Conservation (phyloP, 495 filamentous ascomycete genomes). For the Tuber umbilicatum region DNA sequence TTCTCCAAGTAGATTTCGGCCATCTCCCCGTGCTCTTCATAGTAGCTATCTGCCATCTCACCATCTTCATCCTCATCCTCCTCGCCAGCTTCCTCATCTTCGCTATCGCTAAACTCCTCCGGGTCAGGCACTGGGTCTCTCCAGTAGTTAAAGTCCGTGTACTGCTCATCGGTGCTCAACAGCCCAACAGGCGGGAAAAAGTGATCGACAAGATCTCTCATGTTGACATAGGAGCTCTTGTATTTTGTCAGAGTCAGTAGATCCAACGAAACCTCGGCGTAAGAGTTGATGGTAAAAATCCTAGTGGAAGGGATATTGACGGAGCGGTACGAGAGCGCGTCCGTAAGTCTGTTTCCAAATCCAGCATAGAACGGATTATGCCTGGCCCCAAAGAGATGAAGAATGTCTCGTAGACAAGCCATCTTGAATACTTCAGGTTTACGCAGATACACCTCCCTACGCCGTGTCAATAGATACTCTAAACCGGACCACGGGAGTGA, state of each 20-base stretch:
- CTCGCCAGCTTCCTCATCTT: conserved; percentile 54
- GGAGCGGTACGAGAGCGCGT: conserved; percentile 89
- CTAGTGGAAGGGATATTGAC: conserved; percentile 89
- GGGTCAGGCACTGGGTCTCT: conserved; percentile 64
- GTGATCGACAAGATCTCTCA: conserved; percentile 92
- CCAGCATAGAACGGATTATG: conserved; percentile 89
- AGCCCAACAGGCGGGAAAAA: conserved; percentile 86
- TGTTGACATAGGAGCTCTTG: conserved; percentile 93
- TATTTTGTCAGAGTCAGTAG: conserved; percentile 86
- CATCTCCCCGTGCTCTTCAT: conserved; percentile 47
- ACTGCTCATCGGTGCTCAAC: conserved; percentile 72
- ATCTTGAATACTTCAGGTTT: conserved; percentile 99
- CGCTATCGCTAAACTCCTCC: conserved; percentile 73
- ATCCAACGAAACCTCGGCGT: conserved; percentile 92
- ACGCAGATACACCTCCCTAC: conserved; percentile 76
- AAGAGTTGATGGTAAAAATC: conserved; percentile 99
- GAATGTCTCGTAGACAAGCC: conserved; percentile 90
- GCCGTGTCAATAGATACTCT: neutral
- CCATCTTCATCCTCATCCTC: conserved; percentile 47
- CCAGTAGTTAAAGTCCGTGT: conserved; percentile 87
- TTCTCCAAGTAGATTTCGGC: conserved; percentile 40
- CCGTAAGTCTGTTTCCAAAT: conserved; percentile 93
- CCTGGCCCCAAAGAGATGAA: conserved; percentile 72
- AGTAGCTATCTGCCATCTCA: conserved; percentile 47
- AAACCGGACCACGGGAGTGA: conserved; percentile 7